phyloP scores from a whole-genome alignment of 805 yeast species.

The Ogataea ganodermae region DNA sequence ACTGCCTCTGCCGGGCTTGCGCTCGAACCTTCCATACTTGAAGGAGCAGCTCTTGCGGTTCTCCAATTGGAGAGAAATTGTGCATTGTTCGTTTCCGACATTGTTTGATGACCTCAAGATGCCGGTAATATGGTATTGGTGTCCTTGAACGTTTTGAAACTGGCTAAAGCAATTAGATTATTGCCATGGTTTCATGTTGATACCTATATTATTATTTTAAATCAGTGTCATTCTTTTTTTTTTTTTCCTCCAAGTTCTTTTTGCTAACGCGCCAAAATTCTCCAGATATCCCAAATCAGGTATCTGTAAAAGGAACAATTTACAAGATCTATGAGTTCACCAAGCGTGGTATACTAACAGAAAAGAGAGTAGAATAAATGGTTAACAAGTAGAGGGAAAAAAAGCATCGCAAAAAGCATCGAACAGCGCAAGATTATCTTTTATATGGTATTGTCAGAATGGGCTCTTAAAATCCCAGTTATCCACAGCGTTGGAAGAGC shows the following conservation, averaged over 20 bases:
- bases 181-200: too few species aligned
- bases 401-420: not conserved
- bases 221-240: too few species aligned
- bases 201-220: too few species aligned
- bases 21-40: constrained; percentile 9
- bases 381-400: not conserved
- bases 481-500: not conserved
- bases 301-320: too few species aligned
- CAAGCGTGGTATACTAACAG: not conserved
- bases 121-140: too few species aligned
- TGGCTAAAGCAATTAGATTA: too few species aligned
- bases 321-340: too few species aligned
- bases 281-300: too few species aligned
- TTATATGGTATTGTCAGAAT: not conserved
- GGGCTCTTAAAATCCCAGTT: constrained; percentile 10
- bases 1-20: constrained; percentile 16
- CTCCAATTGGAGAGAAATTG: constrained; percentile 34
- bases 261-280: too few species aligned
- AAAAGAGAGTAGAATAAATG: not conserved
- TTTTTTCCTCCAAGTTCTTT: too few species aligned
- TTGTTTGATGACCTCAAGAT: too few species aligned
- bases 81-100: constrained; percentile 25
- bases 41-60: constrained; percentile 19
- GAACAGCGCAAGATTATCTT: not conserved
- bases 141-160: too few species aligned